A percentile compares a stretch with the other conserved stretches of the same genome.
These are phyloP conservation scores for Venturia nashicola DNA, from an alignment of 2,329 filamentous ascomycete species.

Conservation along the genomic window DNA sequence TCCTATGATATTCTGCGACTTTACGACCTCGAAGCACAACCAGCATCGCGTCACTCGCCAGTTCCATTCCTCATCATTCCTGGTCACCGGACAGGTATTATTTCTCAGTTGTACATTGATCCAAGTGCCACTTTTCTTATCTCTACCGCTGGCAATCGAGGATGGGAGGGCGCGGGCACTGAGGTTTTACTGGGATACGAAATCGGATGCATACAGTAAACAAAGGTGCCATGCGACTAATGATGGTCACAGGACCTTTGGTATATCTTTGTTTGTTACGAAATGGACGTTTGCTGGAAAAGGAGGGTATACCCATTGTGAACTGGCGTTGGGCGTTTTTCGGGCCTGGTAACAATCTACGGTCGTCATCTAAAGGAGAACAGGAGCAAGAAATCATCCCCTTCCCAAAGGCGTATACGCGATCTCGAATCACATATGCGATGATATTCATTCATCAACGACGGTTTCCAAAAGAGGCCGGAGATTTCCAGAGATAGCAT, in stretches of 20 bases:
- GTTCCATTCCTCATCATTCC: conserved; percentile 96
- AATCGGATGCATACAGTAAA: conserved; percentile 39
- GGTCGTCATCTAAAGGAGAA: not conserved
- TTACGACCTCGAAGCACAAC: conserved; percentile 58
- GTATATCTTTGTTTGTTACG: not conserved
- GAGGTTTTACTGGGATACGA: conserved; percentile 94
- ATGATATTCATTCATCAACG: not conserved
- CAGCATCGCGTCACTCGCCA: conserved; percentile 53
- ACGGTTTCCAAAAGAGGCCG: not conserved
- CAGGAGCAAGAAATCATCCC: not conserved
- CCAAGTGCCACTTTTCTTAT: conserved; percentile 84
- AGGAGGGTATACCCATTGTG: not conserved
- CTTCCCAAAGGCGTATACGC: not conserved
- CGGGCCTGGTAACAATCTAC: not conserved
- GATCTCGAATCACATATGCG: not conserved
- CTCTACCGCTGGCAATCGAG: conserved; percentile 78
- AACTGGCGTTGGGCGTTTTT: not conserved
- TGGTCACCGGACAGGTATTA: conserved; percentile 77
- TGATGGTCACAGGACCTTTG: not conserved
- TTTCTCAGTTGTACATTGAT: conserved; percentile 76
- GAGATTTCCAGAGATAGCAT: not conserved
- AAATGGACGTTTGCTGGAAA: not conserved
- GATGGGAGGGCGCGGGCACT: conserved; percentile 85
- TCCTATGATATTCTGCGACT: conserved; percentile 87
- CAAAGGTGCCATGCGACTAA: not conserved